Percentiles rank a stretch among this genome's conserved stretches.
phyloP scores from a whole-genome alignment of 305 asterid genomes.

The Rubia balearica region DNA sequence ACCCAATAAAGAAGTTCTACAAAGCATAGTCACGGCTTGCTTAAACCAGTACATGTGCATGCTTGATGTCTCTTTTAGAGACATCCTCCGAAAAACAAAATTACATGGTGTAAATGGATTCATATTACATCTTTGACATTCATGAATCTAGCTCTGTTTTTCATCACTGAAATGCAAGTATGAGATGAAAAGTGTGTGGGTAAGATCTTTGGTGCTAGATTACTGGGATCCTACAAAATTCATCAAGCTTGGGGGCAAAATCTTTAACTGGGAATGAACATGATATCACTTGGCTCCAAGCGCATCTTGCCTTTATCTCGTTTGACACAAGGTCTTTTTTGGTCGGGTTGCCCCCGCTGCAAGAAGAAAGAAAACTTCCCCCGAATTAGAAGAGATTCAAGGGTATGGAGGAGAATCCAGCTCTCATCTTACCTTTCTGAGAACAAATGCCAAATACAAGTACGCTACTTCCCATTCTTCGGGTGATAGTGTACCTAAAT shows the following conservation, averaged over 20 bases:
- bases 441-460: conserved; percentile 69
- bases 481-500: conserved; percentile 59
- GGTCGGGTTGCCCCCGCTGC: conserved; percentile 62
- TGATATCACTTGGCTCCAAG: conserved; percentile 50
- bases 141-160: neutral
- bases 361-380: conserved; percentile 1
- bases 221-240: conserved; percentile 8
- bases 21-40: too few relatives aligned
- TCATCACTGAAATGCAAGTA: neutral
- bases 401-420: neutral
- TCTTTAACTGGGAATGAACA: conserved; percentile 29
- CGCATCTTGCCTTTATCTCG: conserved; percentile 69
- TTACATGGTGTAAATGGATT: too few relatives aligned
- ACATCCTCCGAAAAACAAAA: neutral
- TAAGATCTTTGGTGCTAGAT: neutral
- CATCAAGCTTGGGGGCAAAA: neutral
- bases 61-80: too few relatives aligned
- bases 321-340: conserved; percentile 26
- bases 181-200: neutral
- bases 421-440: conserved; percentile 49
- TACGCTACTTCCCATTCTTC: conserved; percentile 98
- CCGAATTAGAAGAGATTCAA: neutral
- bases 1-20: too few relatives aligned
- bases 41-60: too few relatives aligned
- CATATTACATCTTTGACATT: too few relatives aligned